phyloP scores from a whole-genome alignment of 129 eudicot species.

The Calendula officinalis region DNA sequence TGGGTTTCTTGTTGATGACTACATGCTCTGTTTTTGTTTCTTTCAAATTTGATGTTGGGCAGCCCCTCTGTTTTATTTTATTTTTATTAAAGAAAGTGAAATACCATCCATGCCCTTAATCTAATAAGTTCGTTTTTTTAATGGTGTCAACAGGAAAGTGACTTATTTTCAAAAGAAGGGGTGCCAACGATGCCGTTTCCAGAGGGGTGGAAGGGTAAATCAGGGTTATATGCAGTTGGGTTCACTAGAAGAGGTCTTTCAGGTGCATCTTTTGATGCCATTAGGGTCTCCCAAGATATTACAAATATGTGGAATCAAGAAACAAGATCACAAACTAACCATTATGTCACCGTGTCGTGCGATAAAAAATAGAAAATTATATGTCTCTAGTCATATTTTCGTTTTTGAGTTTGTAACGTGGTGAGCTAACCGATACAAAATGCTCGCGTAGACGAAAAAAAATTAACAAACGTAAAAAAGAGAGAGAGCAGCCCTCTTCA shows the following conservation, averaged over 20 bases:
- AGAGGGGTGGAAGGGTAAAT: slow-evolving; percentile 89
- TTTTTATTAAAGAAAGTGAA: neutral
- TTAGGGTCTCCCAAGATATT: slow-evolving; percentile 76
- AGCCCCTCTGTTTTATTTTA: slow-evolving; percentile 15
- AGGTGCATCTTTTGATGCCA: slow-evolving; percentile 85
- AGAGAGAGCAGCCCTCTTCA: slow-evolving; percentile 56
- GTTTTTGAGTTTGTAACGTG: slow-evolving; percentile 10
- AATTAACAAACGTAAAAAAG: slow-evolving; percentile 10
- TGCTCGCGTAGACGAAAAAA: slow-evolving; percentile 27
- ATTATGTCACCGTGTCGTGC: slow-evolving; percentile 49
- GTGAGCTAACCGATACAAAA: slow-evolving; percentile 13
- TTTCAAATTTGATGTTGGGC: neutral
- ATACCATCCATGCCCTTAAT: slow-evolving; percentile 16
- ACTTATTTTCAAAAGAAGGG: slow-evolving; percentile 72
- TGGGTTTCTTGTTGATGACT: slow-evolving; percentile 49
- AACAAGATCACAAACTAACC: slow-evolving; percentile 51
- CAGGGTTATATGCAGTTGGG: slow-evolving; percentile 89
- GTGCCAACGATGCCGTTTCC: slow-evolving; percentile 60
- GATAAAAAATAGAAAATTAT: slow-evolving; percentile 32
- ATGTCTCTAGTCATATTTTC: neutral
- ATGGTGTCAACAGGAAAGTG: slow-evolving; percentile 52
- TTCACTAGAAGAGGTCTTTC: slow-evolving; percentile 82
- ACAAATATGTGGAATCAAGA: slow-evolving; percentile 78
- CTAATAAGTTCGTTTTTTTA: neutral
- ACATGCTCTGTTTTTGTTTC: slow-evolving; percentile 28